phyloP scores from a whole-genome alignment of 2,329 filamentous ascomycete genomes.

The Pleoardoris graminearum region DNA sequence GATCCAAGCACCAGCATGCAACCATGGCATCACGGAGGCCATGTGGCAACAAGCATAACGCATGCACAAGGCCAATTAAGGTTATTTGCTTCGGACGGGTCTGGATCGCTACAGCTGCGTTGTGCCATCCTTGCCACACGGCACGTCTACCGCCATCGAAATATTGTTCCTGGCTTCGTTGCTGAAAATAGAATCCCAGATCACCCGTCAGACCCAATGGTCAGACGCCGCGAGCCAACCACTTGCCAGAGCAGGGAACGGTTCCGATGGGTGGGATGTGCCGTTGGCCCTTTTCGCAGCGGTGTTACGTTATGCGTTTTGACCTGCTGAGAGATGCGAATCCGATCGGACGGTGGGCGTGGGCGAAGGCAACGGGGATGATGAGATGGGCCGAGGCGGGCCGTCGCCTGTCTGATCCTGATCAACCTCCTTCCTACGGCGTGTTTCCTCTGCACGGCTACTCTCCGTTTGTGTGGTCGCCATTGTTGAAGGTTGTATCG shows the following conservation, averaged over 20 bases:
- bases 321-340: not conserved
- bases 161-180: not conserved
- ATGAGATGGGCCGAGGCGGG: too few relatives aligned
- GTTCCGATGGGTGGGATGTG: not conserved
- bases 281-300: not conserved
- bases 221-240: not conserved
- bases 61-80: conserved; percentile 6
- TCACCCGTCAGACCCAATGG: not conserved
- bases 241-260: not conserved
- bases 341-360: not conserved
- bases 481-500: not conserved
- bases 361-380: too few relatives aligned
- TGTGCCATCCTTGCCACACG: not conserved
- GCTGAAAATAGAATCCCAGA: not conserved
- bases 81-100: conserved; percentile 11
- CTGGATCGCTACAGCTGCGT: not conserved
- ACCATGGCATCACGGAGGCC: conserved; percentile 2
- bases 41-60: not conserved
- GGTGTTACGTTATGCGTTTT: conserved; percentile 5
- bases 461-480: not conserved
- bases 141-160: not conserved
- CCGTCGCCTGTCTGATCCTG: too few relatives aligned
- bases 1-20: conserved; percentile 2
- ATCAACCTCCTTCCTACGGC: too few relatives aligned
- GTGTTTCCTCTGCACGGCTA: not conserved